Evolutionary conservation across 2,329 filamentous ascomycete species (phyloP).

Genomic region (Colletotrichum falcatum): DNA sequence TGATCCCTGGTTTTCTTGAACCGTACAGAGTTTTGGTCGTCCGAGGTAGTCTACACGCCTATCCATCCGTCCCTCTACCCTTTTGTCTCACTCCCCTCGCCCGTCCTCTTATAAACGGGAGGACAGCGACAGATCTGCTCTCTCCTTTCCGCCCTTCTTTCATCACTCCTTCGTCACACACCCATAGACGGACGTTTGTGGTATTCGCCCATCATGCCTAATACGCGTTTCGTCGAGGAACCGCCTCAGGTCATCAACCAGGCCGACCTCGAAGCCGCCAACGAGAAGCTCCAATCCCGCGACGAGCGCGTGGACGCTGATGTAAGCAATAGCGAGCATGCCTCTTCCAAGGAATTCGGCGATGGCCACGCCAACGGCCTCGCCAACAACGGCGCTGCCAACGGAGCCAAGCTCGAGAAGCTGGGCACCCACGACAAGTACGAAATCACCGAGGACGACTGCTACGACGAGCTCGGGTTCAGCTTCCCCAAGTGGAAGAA

Average conservation of each 20-base stretch:
- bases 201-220: slow-evolving; percentile 43
- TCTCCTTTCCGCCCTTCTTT: not conserved
- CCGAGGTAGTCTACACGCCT: not conserved
- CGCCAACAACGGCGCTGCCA: slow-evolving; percentile 27
- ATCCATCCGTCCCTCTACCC: not conserved
- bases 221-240: slow-evolving; percentile 52
- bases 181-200: slow-evolving; percentile 43
- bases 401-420: slow-evolving; percentile 48
- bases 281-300: slow-evolving; percentile 51
- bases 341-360: slow-evolving; percentile 4
- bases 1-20: not conserved
- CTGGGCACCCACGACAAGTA: slow-evolving; percentile 54
- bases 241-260: slow-evolving; percentile 53
- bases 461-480: slow-evolving; percentile 74
- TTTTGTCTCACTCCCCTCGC: not conserved
- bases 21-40: not conserved
- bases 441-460: slow-evolving; percentile 68
- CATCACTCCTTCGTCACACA: not conserved
- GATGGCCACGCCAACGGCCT: slow-evolving; percentile 54
- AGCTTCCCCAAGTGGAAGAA: slow-evolving; percentile 72
- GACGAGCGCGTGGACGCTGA: not conserved
- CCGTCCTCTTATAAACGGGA: not conserved
- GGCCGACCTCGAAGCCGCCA: slow-evolving; percentile 51
- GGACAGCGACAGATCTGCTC: not conserved
- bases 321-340: slow-evolving; percentile 7